Evolutionary conservation across 2,329 filamentous ascomycete genomes (phyloP).

Genomic region (Ilyonectria sp.): DNA sequence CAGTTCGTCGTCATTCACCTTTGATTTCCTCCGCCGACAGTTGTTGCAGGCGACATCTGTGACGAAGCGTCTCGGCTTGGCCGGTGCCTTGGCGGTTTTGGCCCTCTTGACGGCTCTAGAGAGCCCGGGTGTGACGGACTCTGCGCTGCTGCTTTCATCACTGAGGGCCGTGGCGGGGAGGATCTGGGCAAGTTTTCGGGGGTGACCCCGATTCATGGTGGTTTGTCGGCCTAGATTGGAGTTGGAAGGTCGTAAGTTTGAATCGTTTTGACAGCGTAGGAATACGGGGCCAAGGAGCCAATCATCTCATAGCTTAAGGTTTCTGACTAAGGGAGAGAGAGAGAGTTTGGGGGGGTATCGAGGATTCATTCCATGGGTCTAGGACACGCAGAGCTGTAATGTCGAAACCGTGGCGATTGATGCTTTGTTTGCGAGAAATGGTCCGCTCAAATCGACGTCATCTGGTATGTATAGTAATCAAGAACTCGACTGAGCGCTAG

Average conservation of each 20-base stretch:
- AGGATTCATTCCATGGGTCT: background rate
- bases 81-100: background rate
- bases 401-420: background rate
- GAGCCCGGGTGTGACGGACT: background rate
- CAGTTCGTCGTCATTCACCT: background rate
- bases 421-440: background rate
- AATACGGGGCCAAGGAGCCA: background rate
- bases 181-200: background rate
- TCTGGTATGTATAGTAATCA: background rate
- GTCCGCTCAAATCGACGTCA: background rate
- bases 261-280: background rate
- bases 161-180: background rate
- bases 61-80: background rate
- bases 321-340: background rate
- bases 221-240: background rate
- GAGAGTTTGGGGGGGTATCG: constrained; percentile 1
- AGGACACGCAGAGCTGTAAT: background rate
- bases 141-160: background rate
- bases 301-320: background rate
- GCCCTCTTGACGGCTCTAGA: background rate
- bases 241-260: background rate
- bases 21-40: constrained; percentile 6
- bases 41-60: constrained; percentile 1
- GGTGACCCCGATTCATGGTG: background rate
- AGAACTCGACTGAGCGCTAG: background rate